phyloP scores from a whole-genome alignment of 2,329 filamentous ascomycete species.

The Alternaria sp. region DNA sequence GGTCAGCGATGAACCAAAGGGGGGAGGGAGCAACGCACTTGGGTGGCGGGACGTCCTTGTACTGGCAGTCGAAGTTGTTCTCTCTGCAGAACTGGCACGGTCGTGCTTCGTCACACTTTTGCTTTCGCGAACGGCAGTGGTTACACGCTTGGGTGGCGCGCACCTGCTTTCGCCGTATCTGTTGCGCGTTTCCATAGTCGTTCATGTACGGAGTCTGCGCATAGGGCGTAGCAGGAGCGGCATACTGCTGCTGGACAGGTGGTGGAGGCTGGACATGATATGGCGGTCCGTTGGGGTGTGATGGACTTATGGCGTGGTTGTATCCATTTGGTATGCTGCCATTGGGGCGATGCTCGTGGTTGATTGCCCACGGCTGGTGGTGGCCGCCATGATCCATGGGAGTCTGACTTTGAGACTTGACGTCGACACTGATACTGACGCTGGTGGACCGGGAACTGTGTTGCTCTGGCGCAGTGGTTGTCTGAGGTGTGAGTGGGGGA shows the following conservation, averaged over 20 bases:
- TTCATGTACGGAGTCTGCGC: slow-evolving; percentile 37
- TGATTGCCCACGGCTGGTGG: slow-evolving; percentile 40
- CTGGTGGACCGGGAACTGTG: slow-evolving; percentile 35
- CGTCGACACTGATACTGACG: slow-evolving; percentile 33
- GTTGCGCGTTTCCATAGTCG: slow-evolving; percentile 34
- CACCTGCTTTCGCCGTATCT: slow-evolving; percentile 45
- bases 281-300: slow-evolving; percentile 36
- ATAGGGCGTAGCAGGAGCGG: slow-evolving; percentile 34
- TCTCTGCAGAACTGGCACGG: slow-evolving; percentile 74
- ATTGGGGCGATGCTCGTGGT: slow-evolving; percentile 43
- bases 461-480: slow-evolving; percentile 28
- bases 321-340: slow-evolving; percentile 44
- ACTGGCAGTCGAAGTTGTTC: slow-evolving; percentile 83
- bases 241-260: slow-evolving; percentile 39
- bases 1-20: slow-evolving; percentile 23
- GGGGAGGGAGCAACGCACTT: slow-evolving; percentile 65
- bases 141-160: slow-evolving; percentile 70
- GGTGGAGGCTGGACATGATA: slow-evolving; percentile 41
- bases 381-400: slow-evolving; percentile 47
- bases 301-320: slow-evolving; percentile 38
- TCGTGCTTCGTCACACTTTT: slow-evolving; percentile 51
- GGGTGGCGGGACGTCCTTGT: slow-evolving; percentile 88
- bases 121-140: slow-evolving; percentile 50
- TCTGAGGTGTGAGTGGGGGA: slow-evolving; percentile 41
- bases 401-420: slow-evolving; percentile 34